Evolutionary conservation across 768 basidiomycete species (phyloP).

Genomic region (Pleurotus giganteus): DNA sequence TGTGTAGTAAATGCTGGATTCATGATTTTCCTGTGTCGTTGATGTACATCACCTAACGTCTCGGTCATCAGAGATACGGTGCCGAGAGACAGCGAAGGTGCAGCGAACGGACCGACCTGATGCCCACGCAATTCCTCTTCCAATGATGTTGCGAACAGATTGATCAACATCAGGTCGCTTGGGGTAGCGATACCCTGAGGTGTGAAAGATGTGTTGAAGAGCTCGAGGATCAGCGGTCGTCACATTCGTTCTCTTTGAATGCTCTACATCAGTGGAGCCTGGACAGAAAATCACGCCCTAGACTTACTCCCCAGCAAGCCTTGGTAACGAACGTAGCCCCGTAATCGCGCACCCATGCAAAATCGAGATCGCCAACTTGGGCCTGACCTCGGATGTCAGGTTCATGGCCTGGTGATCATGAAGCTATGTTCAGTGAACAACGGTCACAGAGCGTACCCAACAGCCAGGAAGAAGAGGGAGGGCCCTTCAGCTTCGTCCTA

Average conservation of each 20-base stretch:
- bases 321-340: constrained; percentile 21
- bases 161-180: constrained; percentile 20
- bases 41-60: constrained; percentile 19
- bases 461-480: constrained; percentile 5
- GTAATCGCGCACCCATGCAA: constrained; percentile 23
- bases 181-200: constrained; percentile 28
- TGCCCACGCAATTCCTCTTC: constrained; percentile 25
- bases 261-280: neutral
- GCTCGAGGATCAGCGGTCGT: constrained; percentile 32
- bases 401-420: constrained; percentile 20
- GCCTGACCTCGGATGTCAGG: constrained; percentile 17
- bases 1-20: constrained; percentile 22
- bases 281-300: neutral
- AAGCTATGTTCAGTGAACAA: neutral
- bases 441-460: neutral
- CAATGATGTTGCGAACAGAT: constrained; percentile 19
- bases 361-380: constrained; percentile 28
- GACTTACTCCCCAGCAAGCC: constrained; percentile 5
- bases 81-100: neutral
- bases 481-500: neutral
- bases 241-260: constrained; percentile 23
- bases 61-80: neutral
- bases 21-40: constrained; percentile 28
- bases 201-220: constrained; percentile 28
- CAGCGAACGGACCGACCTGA: constrained; percentile 19